Base-by-base conservation (phyloP, 2,329 filamentous ascomycete genomes). In the Eutypa lata region DNA sequence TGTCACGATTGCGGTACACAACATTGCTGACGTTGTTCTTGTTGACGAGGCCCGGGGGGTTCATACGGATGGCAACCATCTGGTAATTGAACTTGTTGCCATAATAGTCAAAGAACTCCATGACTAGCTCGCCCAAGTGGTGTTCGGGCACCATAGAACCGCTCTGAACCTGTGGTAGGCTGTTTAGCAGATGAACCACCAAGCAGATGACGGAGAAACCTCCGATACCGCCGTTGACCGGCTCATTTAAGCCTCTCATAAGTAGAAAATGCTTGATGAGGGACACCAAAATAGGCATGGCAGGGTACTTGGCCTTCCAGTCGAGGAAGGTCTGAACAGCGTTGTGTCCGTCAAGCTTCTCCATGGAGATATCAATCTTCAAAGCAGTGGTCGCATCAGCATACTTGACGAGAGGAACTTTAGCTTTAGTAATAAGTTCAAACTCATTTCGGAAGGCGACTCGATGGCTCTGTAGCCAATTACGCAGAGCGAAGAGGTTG, bases 181-280 rank as follows among this genome's bases (percentile, higher is more conserved):
- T 78, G 67, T 96, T 89, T 46, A 97, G 74, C 70, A 96, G 85
- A 75, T 89, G 94, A 53, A 94, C 90, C 6, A 97, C 90, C 57
- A 99, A 78, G 74, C 94, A 99, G 52, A 93, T 97, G 58, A 96
- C 88, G 1, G 91, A 90, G 67, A 97, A 97, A 2, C 94, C 94
- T 50, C 94, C 94, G 49, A 99, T 84, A 2, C 94, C 94, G 52
- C 94, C 94, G 55, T 86, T 90, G 40, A 90, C 88, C 3, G 96
- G 92, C 70, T 99, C 94, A 61, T 97, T 97, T 49, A 97, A 77
- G 1, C 87, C 90, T 56, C 91, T 85, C 84, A 99, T 95, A 37
- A 89, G 79, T 24, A 99, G 76, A 54, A 95, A 92, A 60, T 99
- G 94, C 74, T 99, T 99, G 72, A 99, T 82, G 24, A 97, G 68